A percentile compares a stretch with the other conserved stretches of the same genome.
Conservation (phyloP, 257 asterid species). For the Apocynum venetum region DNA sequence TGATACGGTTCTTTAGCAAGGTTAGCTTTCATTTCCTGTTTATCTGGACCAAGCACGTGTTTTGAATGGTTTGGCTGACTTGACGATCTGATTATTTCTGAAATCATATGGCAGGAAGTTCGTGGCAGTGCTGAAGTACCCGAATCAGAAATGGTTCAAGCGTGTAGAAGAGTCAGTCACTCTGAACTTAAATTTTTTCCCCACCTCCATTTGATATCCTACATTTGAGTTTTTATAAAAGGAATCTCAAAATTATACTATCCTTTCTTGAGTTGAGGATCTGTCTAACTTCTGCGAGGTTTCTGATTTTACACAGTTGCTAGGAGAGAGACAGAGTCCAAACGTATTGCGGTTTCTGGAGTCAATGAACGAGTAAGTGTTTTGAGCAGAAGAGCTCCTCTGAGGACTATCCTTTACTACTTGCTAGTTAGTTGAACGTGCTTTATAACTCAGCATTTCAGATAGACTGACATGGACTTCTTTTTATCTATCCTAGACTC, state of each 20-base stretch:
- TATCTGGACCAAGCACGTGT: not conserved
- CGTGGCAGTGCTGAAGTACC: conserved; percentile 54
- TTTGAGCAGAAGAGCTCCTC: conserved; percentile 1
- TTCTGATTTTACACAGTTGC: conserved; percentile 36
- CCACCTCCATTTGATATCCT: not conserved
- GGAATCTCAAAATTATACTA: too few relatives aligned
- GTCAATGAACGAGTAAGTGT: conserved; percentile 50
- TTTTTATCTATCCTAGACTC: not conserved
- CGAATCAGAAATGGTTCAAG: conserved; percentile 54
- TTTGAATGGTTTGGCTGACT: not conserved
- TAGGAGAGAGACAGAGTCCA: conserved; percentile 62
- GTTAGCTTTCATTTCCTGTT: conserved; percentile 30
- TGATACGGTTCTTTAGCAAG: conserved; percentile 96
- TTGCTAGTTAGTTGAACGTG: not conserved
- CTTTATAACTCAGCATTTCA: not conserved
- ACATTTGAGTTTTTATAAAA: not conserved
- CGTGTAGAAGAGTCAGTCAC: conserved; percentile 65
- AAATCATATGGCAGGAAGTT: conserved; percentile 38
- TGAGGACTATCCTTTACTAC: not conserved
- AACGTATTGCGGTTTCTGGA: conserved; percentile 56
- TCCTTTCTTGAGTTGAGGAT: not conserved
- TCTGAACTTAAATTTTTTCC: not conserved
- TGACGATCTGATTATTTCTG: conserved; percentile 1
- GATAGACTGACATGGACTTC: not conserved
- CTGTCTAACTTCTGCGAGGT: conserved; percentile 18